Evolutionary conservation across 2,329 filamentous ascomycete genomes (phyloP), one percentile per base, ranked within the genome.

Genomic region (Trichoderma sp.): DNA sequence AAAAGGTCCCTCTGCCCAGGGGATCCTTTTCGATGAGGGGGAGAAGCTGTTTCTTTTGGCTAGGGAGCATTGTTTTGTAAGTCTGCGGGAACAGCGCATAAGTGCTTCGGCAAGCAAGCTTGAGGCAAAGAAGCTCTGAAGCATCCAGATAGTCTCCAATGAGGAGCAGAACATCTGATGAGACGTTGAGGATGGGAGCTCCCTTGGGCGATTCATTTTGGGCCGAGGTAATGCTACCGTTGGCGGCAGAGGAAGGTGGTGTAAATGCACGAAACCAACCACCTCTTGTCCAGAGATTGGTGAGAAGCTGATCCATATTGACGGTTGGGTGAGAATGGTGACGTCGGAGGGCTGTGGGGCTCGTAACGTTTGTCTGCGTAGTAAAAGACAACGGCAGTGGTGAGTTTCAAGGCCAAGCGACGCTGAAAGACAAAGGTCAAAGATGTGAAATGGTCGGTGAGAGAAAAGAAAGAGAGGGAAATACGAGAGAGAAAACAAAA

Each of bases 91-190:
- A 59, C 8, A 72, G 52, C 2, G 60, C 49, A 55, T 70, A 71
- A 0, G 69, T 49, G 51, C 65, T 66, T 37, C 68, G 64, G 59
- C 71, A 73, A 43, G 71, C 43, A 46, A 73, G 70, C 4, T 72
- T 69, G 16, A 74, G 64, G 49, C 67, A 59, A n/a, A 72, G 70
- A 4, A 68, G 6, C 30, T 68, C 58, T 16, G 72, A 55, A 10
- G 60, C 60, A 16, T 73, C 70, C 28, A 74, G 69, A 24, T 73
- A 66, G 61, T 74, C 73, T 46, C 59, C 69, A 21, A 74, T 65
- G 7, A 73, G 60, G 60, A 71, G 66, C 28, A 74, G 30, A 14
- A 73, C 56, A 28, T 74, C 73, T 26, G 72, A 52, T n/a, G 73
- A 72, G 30, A 73, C 67, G 21, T 72, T 51, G 39, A 72, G 66